phyloP scores from a whole-genome alignment of 495 filamentous ascomycete genomes.

The Hypoxylon crocopeplum region DNA sequence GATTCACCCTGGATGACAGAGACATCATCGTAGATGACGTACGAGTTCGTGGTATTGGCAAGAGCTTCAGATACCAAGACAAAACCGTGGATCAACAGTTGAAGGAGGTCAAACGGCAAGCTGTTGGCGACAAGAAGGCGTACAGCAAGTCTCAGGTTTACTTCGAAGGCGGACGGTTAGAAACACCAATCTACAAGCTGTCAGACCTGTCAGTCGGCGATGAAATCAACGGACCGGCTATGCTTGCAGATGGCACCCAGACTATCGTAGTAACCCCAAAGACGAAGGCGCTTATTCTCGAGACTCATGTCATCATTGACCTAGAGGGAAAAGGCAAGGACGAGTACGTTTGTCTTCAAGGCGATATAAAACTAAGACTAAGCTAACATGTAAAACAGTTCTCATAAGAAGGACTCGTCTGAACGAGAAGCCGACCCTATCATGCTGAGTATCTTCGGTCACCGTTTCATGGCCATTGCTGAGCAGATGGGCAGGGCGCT shows the following conservation, averaged over 20 bases:
- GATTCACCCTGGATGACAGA: slow-evolving; percentile 85
- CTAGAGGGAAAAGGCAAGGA: slow-evolving; percentile 65
- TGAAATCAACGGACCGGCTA: slow-evolving; percentile 81
- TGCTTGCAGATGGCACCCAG: slow-evolving; percentile 93
- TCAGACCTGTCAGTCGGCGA: slow-evolving; percentile 79
- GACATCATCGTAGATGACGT: slow-evolving; percentile 95
- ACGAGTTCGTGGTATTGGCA: slow-evolving; percentile 85
- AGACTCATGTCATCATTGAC: slow-evolving; percentile 77
- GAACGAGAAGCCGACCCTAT: slow-evolving; percentile 78
- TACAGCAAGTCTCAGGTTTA: slow-evolving; percentile 67
- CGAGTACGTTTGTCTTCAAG: slow-evolving; percentile 33
- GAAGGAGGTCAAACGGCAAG: slow-evolving; percentile 63
- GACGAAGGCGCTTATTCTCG: slow-evolving; percentile 73
- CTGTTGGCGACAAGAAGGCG: slow-evolving; percentile 58
- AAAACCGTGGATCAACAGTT: slow-evolving; percentile 83
- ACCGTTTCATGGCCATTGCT: slow-evolving; percentile 98
- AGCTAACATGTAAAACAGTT: slow-evolving; percentile 31
- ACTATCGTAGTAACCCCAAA: slow-evolving; percentile 91
- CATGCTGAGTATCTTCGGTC: slow-evolving; percentile 92
- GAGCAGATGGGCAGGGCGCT: slow-evolving; percentile 97
- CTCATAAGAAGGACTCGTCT: slow-evolving; percentile 46
- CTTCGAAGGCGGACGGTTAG: slow-evolving; percentile 74
- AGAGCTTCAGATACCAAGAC: slow-evolving; percentile 78
- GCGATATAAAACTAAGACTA: background rate
- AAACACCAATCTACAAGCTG: slow-evolving; percentile 87